Evolutionary conservation across 257 asterid species (phyloP).

Genomic region (Solanum rostratum): DNA sequence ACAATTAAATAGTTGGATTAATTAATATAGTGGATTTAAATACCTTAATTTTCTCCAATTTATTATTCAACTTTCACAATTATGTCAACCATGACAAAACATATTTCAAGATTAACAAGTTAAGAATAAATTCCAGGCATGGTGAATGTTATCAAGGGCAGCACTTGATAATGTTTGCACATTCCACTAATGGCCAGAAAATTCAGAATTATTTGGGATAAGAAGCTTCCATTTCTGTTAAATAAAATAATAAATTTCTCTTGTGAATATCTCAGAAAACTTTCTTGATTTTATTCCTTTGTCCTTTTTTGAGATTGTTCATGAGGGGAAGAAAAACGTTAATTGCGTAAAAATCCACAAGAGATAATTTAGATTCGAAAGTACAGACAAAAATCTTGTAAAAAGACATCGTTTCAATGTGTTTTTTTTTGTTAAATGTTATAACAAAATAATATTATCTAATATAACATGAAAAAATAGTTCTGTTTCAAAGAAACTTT

Average conservation of each 20-base stretch:
- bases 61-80: no score
- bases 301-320: neutral
- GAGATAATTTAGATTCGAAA: no score
- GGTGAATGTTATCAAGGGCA: neutral
- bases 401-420: neutral
- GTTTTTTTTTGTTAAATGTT: neutral
- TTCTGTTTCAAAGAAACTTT: no score
- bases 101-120: neutral
- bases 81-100: no score
- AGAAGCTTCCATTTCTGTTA: neutral
- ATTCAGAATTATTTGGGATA: neutral
- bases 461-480: no score
- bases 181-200: neutral
- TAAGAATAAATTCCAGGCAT: neutral
- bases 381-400: neutral
- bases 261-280: neutral
- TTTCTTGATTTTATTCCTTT: neutral
- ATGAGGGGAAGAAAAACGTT: neutral
- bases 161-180: neutral
- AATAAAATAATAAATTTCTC: no score
- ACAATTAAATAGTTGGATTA: no score
- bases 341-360: neutral
- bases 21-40: no score
- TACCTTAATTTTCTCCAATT: no score
- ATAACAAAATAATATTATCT: neutral